Evolutionary conservation across 2,329 filamentous ascomycete genomes (phyloP).

Genomic region (Fusarium chlamydosporum): DNA sequence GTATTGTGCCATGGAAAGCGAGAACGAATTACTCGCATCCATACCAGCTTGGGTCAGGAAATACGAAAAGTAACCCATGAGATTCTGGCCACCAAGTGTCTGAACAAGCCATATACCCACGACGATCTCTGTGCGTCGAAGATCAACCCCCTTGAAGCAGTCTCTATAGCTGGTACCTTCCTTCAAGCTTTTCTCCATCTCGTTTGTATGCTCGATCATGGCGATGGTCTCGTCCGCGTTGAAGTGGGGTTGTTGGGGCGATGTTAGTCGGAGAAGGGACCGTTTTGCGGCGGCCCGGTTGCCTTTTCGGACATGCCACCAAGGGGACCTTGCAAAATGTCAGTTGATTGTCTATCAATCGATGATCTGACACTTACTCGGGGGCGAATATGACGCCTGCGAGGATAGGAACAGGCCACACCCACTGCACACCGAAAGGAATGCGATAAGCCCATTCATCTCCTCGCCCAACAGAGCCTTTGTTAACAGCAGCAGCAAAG

Average conservation of each 20-base stretch:
- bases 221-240: conserved; percentile 64
- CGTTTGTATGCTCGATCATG: conserved; percentile 69
- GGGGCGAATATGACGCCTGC: conserved; percentile 62
- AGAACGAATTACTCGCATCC: conserved; percentile 60
- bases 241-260: conserved; percentile 56
- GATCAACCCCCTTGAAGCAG: conserved; percentile 67
- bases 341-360: rapidly evolving
- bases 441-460: conserved; percentile 66
- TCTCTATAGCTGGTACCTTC: conserved; percentile 63
- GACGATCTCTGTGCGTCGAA: conserved; percentile 68
- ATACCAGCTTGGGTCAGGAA: conserved; percentile 64
- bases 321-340: conserved; percentile 59
- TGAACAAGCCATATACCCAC: conserved; percentile 65
- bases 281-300: conserved; percentile 58
- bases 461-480: conserved; percentile 56
- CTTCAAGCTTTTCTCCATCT: conserved; percentile 61
- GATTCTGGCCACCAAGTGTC: conserved; percentile 62
- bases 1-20: conserved; percentile 63
- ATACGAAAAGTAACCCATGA: conserved; percentile 66
- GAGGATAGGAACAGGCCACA: conserved; percentile 65
- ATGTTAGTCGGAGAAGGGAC: conserved; percentile 60
- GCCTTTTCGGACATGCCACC: conserved; percentile 65
- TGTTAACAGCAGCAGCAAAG: conserved; percentile 63
- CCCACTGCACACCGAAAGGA: conserved; percentile 67
- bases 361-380: conserved; percentile 54